Conservation (phyloP, 2,329 filamentous ascomycete genomes). For the Tolypocladium ophioglossoides region DNA sequence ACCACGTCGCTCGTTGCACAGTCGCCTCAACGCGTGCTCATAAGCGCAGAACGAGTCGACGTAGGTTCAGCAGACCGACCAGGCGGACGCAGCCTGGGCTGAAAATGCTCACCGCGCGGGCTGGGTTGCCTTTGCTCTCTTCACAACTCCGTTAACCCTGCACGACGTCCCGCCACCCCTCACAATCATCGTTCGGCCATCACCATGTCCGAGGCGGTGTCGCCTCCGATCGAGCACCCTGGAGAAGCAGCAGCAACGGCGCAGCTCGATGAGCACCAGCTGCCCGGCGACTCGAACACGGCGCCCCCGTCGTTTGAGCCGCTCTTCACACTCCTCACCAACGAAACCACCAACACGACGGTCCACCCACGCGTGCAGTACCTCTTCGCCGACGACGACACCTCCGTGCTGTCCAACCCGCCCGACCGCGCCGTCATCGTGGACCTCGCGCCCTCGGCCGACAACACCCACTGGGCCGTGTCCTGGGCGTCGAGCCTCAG, state of each 20-base stretch:
- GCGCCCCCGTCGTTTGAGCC: slow-evolving; percentile 50
- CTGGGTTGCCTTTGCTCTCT: neutral
- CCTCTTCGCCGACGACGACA: slow-evolving; percentile 86
- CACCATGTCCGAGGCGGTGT: neutral
- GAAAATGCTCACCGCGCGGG: neutral
- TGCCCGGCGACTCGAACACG: slow-evolving; percentile 5
- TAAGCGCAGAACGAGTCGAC: neutral
- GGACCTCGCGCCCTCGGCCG: slow-evolving; percentile 35
- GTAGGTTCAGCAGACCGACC: neutral
- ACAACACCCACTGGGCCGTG: slow-evolving; percentile 40
- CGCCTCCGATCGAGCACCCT: neutral
- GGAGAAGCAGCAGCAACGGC: neutral
- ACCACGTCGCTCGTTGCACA: neutral
- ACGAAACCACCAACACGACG: slow-evolving; percentile 60
- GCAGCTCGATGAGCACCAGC: neutral
- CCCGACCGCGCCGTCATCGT: slow-evolving; percentile 50
- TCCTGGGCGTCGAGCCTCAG: slow-evolving; percentile 62
- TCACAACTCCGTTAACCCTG: neutral
- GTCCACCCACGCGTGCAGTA: slow-evolving; percentile 85
- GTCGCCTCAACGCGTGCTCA: neutral
- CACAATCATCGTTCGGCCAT: neutral
- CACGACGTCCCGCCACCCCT: neutral
- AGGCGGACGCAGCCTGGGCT: neutral
- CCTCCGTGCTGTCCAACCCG: slow-evolving; percentile 55
- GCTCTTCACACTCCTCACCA: slow-evolving; percentile 78